Evolutionary conservation across 1,139 yeast species (phyloP), one percentile per base, ranked within the genome.

Genomic region (Keqinozyma sinolaborantium): DNA sequence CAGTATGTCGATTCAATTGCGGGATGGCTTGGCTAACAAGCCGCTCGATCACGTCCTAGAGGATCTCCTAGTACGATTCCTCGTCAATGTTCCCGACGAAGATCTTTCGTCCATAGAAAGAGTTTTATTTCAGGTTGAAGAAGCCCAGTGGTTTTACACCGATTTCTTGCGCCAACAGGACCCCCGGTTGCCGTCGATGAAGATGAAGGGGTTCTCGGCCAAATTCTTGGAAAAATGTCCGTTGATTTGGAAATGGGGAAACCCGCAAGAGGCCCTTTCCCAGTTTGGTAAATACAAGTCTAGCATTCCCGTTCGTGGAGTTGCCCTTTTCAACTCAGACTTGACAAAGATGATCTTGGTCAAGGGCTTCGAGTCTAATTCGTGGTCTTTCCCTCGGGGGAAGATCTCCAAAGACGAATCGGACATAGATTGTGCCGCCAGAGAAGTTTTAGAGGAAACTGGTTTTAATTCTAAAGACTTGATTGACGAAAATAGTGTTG

Each of bases 341-440:
- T 60, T 87, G 64, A 73, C 80, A 35, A 86, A 85, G 50, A 70
- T 87, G 6, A 52, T 94, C 25, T 63, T 94, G 47, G 95, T 92
- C 3, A 81, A 86, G 51, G 97, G 97, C 2, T 81, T 82, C 38
- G 95, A 86, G 44, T 76, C 90, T n/a, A 66, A 67, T 25, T 59
- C 82, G 9, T 94, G 98, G 98, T 86, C 96, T 4, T 94, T 94
- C 50, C 99, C 99, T 4, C 70, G 96, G 54, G 99, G 99, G 6
- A 94, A 94, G 58, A 94, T 94, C 36, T 85, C 95, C 25, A 90
- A 92, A 53, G 95, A 81, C 50, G 99, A 94, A 59, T 68, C 80
- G 6, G 98, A 94, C 56, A 72, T 78, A n/a, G 79, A 75, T 34
- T 94, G 98, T 64, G 97, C 97, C 4, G 62, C 86, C n/a, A 74